Evolutionary conservation across 305 asterid species (phyloP), one percentile per base, ranked within the genome.

Genomic region (Fraxinus greggii): DNA sequence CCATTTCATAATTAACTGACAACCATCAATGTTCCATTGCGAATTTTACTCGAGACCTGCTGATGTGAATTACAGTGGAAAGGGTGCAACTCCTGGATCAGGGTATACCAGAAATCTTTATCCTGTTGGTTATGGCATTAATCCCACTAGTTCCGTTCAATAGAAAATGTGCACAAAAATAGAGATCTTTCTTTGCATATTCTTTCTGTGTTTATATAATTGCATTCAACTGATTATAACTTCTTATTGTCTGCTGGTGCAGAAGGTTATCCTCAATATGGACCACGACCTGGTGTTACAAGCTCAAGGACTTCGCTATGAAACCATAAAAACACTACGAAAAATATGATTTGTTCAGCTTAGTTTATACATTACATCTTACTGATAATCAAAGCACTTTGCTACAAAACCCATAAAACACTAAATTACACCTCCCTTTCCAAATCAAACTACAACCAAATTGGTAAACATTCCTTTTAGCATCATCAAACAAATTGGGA

Each of bases 181-280:
- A 17, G 33, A 21, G 4, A 79, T 21, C 42, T 8, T 28, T 72
- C 15, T 59, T 48, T 48, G 21, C 59, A 48, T 21, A 15, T 48
- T 48, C 59, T 48, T 48, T 48, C 48, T 75, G 5, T 67, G 32
- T 61, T 48, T 38, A 67, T 31, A 77, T 42, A n/a, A 54, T 10
- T 80, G 40, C 31, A 17, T 63, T 76, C 32, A 33, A 75, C 72
- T 24, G 42, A 65, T 82, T 70, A 75, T 51, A 70, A 79, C 29
- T 59, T 76, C 26, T 67, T 65, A 7, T 19, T 67, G 56, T 82
- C 92, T 83, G 74, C 90, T 82, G 92, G 92, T 69, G 91, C 84
- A 72, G 97, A 92, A 88, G 93, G 90, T 83, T 91, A 92, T 93
- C 88, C 98, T 84, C 98, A 91, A 77, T 92, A 88, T 69, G 94